Evolutionary conservation across 1,139 yeast species (phyloP), one percentile per base, ranked within the genome.

Genomic region (Pichia sp.): DNA sequence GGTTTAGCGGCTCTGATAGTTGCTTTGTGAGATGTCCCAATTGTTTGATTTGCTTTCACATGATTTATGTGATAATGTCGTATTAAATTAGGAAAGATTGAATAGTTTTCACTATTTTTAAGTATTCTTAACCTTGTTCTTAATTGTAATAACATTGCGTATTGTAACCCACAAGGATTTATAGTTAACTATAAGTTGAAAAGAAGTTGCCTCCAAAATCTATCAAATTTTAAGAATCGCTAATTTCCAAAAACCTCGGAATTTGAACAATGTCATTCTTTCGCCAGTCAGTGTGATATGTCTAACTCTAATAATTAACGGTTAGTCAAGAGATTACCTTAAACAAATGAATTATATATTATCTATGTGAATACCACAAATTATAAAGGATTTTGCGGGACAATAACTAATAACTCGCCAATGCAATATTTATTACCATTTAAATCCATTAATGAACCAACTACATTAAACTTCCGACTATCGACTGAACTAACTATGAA

Each of bases 351-450:
- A n/a, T n/a, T n/a, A n/a, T n/a, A n/a, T n/a, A n/a, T n/a, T n/a
- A n/a, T n/a, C n/a, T n/a, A n/a, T n/a, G n/a, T n/a, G n/a, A n/a
- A n/a, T n/a, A n/a, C n/a, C n/a, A n/a, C n/a, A 13, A 26, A n/a
- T 16, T 38, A 25, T 20, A 35, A 15, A 8, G 45, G 43, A 1
- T 40, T 43, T 36, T 50, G 46, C 3, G 63, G 63, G 39, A 57
- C 58, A 16, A 55, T 59, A 26, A 54, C 63, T 15, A 57, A n/a
- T 15, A 56, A 30, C 42, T 56, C 59, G 9, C 59, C 63, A 23
- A 47, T 44, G 37, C 62, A 58, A 44, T 55, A 59, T 16, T 46
- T 42, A 9, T 44, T 44, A 3, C 57, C 60, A 18, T 43, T 40
- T 9, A 46, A 8, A 39, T 53, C 50, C 36, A 47, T 51, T 25